Conservation (phyloP, 306 rosid species). For the Vigna mungo region DNA sequence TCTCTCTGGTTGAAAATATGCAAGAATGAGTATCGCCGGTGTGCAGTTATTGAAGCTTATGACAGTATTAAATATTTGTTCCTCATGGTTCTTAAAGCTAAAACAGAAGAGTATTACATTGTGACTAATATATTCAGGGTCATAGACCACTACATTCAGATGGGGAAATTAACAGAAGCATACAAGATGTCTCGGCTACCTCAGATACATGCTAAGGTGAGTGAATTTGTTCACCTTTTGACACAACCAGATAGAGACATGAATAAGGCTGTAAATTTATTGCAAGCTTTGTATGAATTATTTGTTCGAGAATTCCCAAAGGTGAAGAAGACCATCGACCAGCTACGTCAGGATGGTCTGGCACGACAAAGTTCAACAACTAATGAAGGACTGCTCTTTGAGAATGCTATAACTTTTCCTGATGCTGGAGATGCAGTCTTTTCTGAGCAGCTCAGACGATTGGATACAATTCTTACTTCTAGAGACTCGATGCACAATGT, state of each 20-base stretch:
- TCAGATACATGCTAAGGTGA: slow-evolving; percentile 69
- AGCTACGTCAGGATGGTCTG: slow-evolving; percentile 69
- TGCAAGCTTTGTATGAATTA: slow-evolving; percentile 88
- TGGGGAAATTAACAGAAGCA: slow-evolving; percentile 46
- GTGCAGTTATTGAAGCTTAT: slow-evolving; percentile 90
- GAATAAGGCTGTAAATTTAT: slow-evolving; percentile 63
- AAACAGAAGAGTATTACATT: slow-evolving; percentile 65
- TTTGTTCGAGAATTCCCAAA: slow-evolving; percentile 71
- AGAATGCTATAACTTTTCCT: slow-evolving; percentile 71
- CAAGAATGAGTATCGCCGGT: slow-evolving; percentile 88
- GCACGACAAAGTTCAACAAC: slow-evolving; percentile 51
- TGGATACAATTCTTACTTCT: slow-evolving; percentile 84
- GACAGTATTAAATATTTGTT: slow-evolving; percentile 76
- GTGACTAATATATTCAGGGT: slow-evolving; percentile 56
- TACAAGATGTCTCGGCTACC: slow-evolving; percentile 66
- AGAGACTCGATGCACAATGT: slow-evolving; percentile 85
- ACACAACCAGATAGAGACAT: slow-evolving; percentile 55
- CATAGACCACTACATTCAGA: slow-evolving; percentile 57
- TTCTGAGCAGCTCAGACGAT: slow-evolving; percentile 70
- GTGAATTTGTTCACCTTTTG: slow-evolving; percentile 68
- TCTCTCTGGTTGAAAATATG: slow-evolving; percentile 80
- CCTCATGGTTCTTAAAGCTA: slow-evolving; percentile 53
- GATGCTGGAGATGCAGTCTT: slow-evolving; percentile 61
- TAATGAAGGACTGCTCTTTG: slow-evolving; percentile 76
- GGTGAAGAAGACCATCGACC: slow-evolving; percentile 56